Percentiles rank a stretch among this genome's conserved stretches.
phyloP scores from a whole-genome alignment of 1,284 basidiomycete species.

The Chalciporus piperatoides region DNA sequence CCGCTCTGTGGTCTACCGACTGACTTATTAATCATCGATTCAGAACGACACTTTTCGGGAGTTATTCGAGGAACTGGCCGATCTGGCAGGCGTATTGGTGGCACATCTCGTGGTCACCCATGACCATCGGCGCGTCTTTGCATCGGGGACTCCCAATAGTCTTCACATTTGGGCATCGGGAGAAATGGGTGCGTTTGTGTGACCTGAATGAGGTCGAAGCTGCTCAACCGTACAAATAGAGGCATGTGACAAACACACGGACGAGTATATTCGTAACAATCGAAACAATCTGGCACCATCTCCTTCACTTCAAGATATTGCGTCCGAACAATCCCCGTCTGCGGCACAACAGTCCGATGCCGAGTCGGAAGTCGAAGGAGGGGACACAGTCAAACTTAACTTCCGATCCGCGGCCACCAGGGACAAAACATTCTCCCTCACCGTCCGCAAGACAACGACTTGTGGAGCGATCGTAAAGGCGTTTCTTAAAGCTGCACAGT shows the following conservation, averaged over 20 bases:
- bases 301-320: slow-evolving; percentile 17
- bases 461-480: slow-evolving; percentile 69
- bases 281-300: slow-evolving; percentile 31
- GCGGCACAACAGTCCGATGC: slow-evolving; percentile 32
- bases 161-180: slow-evolving; percentile 63
- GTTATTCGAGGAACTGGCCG: slow-evolving; percentile 60
- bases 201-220: neutral
- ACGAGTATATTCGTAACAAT: slow-evolving; percentile 53
- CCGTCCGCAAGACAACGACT: slow-evolving; percentile 67
- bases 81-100: slow-evolving; percentile 47
- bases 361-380: slow-evolving; percentile 41
- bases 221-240: slow-evolving; percentile 39
- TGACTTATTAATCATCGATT: neutral
- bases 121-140: slow-evolving; percentile 57
- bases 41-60: slow-evolving; percentile 61
- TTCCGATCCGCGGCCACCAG: slow-evolving; percentile 52
- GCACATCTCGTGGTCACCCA: slow-evolving; percentile 56
- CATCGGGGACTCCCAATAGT: slow-evolving; percentile 62
- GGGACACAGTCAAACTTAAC: slow-evolving; percentile 57
- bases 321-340: slow-evolving; percentile 9
- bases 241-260: slow-evolving; percentile 59
- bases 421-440: slow-evolving; percentile 54
- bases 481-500: slow-evolving; percentile 60
- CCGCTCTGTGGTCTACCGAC: neutral
- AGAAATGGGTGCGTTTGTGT: slow-evolving; percentile 50